phyloP scores from a whole-genome alignment of 768 basidiomycete species.

The Crepidotus variabilis region DNA sequence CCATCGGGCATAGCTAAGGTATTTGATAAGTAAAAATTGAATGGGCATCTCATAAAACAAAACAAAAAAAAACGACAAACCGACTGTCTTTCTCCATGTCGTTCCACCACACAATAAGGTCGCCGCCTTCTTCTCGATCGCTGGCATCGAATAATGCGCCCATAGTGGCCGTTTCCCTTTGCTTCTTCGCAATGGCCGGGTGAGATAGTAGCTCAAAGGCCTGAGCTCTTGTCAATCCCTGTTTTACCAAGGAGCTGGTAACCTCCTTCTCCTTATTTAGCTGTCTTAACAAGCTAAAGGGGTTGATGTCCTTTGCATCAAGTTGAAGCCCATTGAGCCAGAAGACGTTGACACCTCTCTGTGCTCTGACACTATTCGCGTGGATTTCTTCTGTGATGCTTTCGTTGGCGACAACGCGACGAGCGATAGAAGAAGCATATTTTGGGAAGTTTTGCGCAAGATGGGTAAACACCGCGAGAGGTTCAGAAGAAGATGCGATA shows the following conservation, averaged over 20 bases:
- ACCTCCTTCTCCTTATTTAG: constrained; percentile 68
- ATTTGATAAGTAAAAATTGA: neutral
- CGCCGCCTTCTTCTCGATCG: constrained; percentile 77
- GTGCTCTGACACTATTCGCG: constrained; percentile 49
- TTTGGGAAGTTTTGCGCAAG: constrained; percentile 89
- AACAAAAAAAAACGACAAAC: constrained; percentile 37
- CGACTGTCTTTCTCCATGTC: constrained; percentile 81
- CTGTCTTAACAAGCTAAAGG: constrained; percentile 67
- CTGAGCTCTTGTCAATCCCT: constrained; percentile 61
- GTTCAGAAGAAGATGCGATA: constrained; percentile 54
- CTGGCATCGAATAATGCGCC: constrained; percentile 90
- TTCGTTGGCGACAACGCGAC: constrained; percentile 55
- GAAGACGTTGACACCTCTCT: constrained; percentile 50
- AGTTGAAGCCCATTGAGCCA: constrained; percentile 82
- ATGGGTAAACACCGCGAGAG: constrained; percentile 54
- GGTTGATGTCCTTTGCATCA: constrained; percentile 59
- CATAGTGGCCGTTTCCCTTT: constrained; percentile 43
- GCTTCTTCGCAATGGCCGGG: constrained; percentile 47
- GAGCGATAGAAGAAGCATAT: constrained; percentile 71
- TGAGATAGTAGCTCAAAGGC: constrained; percentile 76
- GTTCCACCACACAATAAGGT: constrained; percentile 83
- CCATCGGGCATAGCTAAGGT: constrained; percentile 48
- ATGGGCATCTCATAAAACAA: no score
- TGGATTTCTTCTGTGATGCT: constrained; percentile 53
- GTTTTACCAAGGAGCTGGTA: constrained; percentile 51